Conservation (phyloP, 768 basidiomycete species). For the Aureoboletus auriporus region DNA sequence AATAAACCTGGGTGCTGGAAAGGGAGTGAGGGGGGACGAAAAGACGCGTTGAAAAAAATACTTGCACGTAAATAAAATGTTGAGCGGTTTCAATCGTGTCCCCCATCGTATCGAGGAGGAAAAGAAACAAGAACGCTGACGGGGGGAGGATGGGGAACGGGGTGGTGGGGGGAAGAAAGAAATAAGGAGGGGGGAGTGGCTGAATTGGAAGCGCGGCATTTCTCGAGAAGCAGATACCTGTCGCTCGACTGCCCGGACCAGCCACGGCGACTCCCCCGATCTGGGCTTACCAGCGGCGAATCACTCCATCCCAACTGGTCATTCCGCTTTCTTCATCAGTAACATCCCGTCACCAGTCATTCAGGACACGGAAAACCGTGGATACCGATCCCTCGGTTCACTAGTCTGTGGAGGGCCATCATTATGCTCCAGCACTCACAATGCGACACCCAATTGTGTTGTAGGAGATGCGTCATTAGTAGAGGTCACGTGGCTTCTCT, state of each 20-base stretch:
- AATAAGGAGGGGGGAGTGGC: conserved; percentile 24
- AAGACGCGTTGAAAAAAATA: conserved; percentile 7
- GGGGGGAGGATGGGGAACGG: conserved; percentile 4
- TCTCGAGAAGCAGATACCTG: conserved; percentile 27
- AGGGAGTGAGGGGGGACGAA: conserved; percentile 9
- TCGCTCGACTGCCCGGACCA: conserved; percentile 14
- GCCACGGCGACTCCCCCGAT: conserved; percentile 30
- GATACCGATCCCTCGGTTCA: neutral
- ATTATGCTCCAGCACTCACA: neutral
- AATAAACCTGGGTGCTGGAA: conserved; percentile 65
- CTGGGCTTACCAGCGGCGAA: conserved; percentile 25
- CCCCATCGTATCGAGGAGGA: conserved; percentile 31
- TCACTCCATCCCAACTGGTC: conserved; percentile 17
- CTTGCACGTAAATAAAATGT: conserved; percentile 73
- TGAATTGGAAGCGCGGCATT: conserved; percentile 26
- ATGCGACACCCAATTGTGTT: neutral
- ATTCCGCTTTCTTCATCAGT: conserved; percentile 8
- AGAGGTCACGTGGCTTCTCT: too few species aligned
- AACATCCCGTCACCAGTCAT: neutral
- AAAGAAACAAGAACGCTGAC: conserved; percentile 7
- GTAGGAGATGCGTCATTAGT: too few species aligned
- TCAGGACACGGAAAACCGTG: neutral
- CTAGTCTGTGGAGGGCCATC: neutral
- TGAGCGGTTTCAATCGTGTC: conserved; percentile 56
- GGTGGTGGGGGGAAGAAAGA: conserved; percentile 19